Evolutionary conservation across 345 rosid species (phyloP).

Genomic region (Pugionium dolabratum): DNA sequence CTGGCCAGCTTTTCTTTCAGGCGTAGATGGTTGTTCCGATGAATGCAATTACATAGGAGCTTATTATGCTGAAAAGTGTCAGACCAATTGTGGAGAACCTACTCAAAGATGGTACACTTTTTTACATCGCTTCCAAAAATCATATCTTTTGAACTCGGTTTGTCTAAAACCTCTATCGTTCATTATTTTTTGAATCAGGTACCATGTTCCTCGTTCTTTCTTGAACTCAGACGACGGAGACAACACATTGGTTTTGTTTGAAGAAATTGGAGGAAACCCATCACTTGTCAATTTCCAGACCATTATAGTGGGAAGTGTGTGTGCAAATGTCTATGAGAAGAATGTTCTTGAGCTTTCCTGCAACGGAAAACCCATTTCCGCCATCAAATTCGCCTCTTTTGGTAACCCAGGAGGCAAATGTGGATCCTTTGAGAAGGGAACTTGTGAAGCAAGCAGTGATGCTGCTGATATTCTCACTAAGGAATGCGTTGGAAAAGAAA

Average conservation of each 20-base stretch:
- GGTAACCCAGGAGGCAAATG: constrained; percentile 54
- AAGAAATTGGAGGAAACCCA: constrained; percentile 64
- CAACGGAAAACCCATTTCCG: constrained; percentile 38
- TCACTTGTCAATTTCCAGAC: constrained; percentile 42
- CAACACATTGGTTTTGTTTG: constrained; percentile 57
- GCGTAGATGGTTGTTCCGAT: constrained; percentile 34
- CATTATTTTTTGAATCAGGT: constrained; percentile 37
- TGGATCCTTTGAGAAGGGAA: constrained; percentile 47
- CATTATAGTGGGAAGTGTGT: constrained; percentile 32
- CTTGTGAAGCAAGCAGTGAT: constrained; percentile 36
- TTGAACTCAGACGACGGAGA: constrained; percentile 21
- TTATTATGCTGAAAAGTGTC: constrained; percentile 42
- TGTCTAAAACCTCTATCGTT: no score
- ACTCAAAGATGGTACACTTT: constrained; percentile 52
- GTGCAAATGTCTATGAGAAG: constrained; percentile 45
- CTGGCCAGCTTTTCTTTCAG: constrained; percentile 46
- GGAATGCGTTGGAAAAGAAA: constrained; percentile 53
- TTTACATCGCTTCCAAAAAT: background rate
- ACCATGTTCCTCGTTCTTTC: constrained; percentile 55
- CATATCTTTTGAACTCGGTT: no score
- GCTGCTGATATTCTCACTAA: constrained; percentile 20
- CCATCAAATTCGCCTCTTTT: constrained; percentile 49
- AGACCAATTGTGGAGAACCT: constrained; percentile 49
- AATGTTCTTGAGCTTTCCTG: constrained; percentile 53
- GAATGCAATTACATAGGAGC: constrained; percentile 49